phyloP scores from a whole-genome alignment of 2,329 filamentous ascomycete species.

The Penicillium freii region DNA sequence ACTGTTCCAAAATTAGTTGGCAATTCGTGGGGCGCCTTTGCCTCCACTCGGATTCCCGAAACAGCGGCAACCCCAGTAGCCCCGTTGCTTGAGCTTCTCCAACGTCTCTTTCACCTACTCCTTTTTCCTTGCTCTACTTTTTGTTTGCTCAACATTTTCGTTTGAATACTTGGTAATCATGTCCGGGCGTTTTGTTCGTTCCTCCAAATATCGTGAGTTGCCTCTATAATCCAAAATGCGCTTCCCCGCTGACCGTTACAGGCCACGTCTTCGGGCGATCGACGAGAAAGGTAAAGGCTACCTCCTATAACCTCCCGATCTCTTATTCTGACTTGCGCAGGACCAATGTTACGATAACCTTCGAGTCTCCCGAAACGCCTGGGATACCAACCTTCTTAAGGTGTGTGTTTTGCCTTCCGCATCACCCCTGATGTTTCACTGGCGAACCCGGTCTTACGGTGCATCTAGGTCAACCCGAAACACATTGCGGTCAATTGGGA shows the following conservation, averaged over 20 bases:
- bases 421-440: constrained; percentile 29
- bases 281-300: constrained; percentile 68
- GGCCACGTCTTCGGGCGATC: constrained; percentile 98
- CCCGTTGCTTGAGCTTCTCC: constrained; percentile 24
- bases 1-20: not conserved
- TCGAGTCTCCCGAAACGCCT: constrained; percentile 95
- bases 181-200: constrained; percentile 70
- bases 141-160: constrained; percentile 8
- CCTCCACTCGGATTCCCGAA: constrained; percentile 20
- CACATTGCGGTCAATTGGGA: constrained; percentile 99
- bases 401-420: constrained; percentile 56
- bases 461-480: constrained; percentile 78
- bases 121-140: constrained; percentile 13
- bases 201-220: constrained; percentile 68
- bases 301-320: not conserved
- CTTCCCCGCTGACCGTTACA: constrained; percentile 45
- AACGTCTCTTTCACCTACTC: constrained; percentile 22
- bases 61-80: constrained; percentile 22
- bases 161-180: constrained; percentile 43
- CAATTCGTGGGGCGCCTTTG: constrained; percentile 7
- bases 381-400: constrained; percentile 99
- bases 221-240: constrained; percentile 15
- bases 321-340: constrained; percentile 37
- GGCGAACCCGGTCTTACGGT: constrained; percentile 13
- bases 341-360: constrained; percentile 99